Base-by-base conservation (phyloP, 2,329 filamentous ascomycete species). In the Botrytis tulipae region DNA sequence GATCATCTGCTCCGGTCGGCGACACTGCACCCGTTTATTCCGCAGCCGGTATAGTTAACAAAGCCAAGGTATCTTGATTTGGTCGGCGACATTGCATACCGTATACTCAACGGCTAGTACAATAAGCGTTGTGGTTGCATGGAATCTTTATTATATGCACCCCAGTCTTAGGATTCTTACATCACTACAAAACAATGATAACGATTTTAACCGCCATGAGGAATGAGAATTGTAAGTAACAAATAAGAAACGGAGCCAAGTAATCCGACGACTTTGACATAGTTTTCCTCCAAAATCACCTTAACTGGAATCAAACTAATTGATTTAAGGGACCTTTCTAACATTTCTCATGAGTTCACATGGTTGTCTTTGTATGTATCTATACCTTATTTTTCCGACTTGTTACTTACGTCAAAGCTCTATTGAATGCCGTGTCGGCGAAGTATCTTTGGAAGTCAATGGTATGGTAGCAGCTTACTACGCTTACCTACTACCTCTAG, bases 401-500 rank as follows among this genome's bases (percentile, higher is more conserved):
- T 6, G 12, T n/a, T 25, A 69, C 48, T 42, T 69, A 57, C 4
- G 16, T 57, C 48, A 59, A 44, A 25, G 25, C 25, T 68, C 25
- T 29, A 68, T 40, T 25, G 25, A 67, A 46, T 46, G 68, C 54
- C 68, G 3, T 46, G 29, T 70, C 54, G 54, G 68, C 68, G 40
- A 70, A 62, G 29, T 46, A 61, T 35, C 25, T 70, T 32, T 22
- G 8, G 12, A 46, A 29, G 29, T 70, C 37, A 62, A 62, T 46
- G 32, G 51, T 46, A 61, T 46, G 68, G 68, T 42, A 70, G 68
- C 46, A 61, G 51, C 54, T 48, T 63, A 42, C 37, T n/a, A 40
- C 9, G 37, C 61, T 67, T 60, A 44, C 18, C 42, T 44, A 61
- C 35, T n/a, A 70, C 54, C 18, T 60, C n/a, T 69, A 32, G n/a